These are phyloP conservation scores for Podila epicladia DNA, from an alignment of 192 early-diverging fungal species.

Conservation along the genomic window DNA sequence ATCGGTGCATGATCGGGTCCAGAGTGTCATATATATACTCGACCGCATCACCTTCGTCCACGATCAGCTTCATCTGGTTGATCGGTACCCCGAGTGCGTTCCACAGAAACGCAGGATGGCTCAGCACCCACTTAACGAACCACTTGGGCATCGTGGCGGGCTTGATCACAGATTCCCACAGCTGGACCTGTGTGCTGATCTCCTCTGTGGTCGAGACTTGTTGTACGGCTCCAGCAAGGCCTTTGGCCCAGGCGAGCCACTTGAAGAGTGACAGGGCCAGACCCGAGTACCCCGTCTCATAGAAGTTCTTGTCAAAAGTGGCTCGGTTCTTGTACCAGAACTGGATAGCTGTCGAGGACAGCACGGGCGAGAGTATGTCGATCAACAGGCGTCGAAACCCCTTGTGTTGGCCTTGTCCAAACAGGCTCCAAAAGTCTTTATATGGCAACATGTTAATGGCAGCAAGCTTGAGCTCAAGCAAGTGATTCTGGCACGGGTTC, in stretches of 20 bases:
- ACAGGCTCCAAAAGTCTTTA: constrained; percentile 79
- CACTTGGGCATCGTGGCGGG: constrained; percentile 66
- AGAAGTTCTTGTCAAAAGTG: constrained; percentile 69
- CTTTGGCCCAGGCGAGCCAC: constrained; percentile 66
- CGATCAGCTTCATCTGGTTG: constrained; percentile 87
- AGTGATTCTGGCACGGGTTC: constrained; percentile 92
- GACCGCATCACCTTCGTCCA: constrained; percentile 79
- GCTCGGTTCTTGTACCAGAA: constrained; percentile 78
- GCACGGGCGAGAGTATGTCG: constrained; percentile 71
- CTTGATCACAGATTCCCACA: constrained; percentile 75
- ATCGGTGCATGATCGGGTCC: constrained; percentile 75
- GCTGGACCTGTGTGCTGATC: constrained; percentile 66
- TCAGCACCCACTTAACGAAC: constrained; percentile 70
- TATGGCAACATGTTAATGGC: constrained; percentile 67
- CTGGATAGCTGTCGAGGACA: constrained; percentile 77
- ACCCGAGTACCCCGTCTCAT: constrained; percentile 88
- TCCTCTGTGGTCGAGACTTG: constrained; percentile 62
- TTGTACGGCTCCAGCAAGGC: constrained; percentile 63
- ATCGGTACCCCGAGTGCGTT: constrained; percentile 85
- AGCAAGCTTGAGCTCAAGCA: constrained; percentile 88
- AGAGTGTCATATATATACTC: constrained; percentile 85
- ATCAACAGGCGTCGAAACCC: constrained; percentile 72
- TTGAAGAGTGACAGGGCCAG: constrained; percentile 76
- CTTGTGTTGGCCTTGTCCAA: constrained; percentile 73
- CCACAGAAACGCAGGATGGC: constrained; percentile 87